Evolutionary conservation across 1,284 basidiomycete genomes (phyloP).

Genomic region (Cystobasidium sp.): DNA sequence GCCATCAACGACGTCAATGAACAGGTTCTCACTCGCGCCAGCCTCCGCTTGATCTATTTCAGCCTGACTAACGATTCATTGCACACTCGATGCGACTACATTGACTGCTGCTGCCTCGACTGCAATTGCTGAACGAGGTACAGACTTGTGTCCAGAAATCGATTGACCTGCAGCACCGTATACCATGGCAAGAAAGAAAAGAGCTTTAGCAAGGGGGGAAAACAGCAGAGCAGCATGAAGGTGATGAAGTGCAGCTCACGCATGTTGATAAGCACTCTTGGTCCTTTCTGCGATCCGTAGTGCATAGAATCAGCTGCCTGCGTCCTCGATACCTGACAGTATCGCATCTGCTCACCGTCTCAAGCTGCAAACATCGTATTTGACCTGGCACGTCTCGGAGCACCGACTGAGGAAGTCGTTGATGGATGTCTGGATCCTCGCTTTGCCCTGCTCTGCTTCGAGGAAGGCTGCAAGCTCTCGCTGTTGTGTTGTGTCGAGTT

Average conservation of each 20-base stretch:
- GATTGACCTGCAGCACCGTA: conserved; percentile 51
- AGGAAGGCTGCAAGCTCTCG: conserved; percentile 83
- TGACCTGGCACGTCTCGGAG: conserved; percentile 36
- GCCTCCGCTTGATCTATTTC: no score
- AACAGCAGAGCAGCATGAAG: neutral
- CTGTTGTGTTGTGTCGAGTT: no score
- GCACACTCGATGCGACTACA: neutral
- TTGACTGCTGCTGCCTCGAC: conserved; percentile 49
- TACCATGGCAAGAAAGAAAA: neutral
- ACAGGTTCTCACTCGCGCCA: no score
- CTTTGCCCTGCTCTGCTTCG: conserved; percentile 85
- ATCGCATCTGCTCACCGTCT: conserved; percentile 17
- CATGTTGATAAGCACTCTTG: conserved; percentile 42
- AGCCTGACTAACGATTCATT: neutral
- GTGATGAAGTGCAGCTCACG: conserved; percentile 4
- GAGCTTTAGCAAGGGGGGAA: neutral
- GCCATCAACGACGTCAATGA: no score
- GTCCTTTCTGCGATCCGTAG: conserved; percentile 25
- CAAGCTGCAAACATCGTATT: conserved; percentile 24
- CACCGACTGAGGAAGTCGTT: conserved; percentile 41
- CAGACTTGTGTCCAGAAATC: conserved; percentile 90
- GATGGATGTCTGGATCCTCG: conserved; percentile 65
- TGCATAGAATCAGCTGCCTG: neutral
- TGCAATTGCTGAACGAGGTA: conserved; percentile 84
- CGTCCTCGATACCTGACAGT: neutral